Evolutionary conservation across 1,284 basidiomycete genomes (phyloP).

Genomic region (Testicularia cyperi): DNA sequence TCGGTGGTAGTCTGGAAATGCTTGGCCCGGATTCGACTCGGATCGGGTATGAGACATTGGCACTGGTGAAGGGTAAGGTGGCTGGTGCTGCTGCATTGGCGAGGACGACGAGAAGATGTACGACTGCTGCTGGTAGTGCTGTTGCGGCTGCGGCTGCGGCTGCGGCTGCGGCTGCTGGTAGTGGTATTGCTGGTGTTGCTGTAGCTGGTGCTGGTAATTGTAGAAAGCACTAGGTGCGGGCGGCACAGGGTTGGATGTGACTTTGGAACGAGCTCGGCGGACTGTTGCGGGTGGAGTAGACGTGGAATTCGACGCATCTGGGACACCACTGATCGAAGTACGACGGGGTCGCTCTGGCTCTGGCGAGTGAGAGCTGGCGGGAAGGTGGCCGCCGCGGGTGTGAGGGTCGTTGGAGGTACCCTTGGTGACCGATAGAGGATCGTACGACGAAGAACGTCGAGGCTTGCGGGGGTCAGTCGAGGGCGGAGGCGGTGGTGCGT

Average conservation of each 20-base stretch:
- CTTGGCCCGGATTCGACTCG: not conserved
- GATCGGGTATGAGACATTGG: not conserved
- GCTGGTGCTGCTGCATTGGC: slow-evolving; percentile 2
- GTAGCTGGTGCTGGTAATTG: slow-evolving; percentile 38
- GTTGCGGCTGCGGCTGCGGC: slow-evolving; percentile 16
- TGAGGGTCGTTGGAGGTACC: slow-evolving; percentile 20
- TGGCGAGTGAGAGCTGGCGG: slow-evolving; percentile 42
- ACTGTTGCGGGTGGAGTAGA: slow-evolving; percentile 12
- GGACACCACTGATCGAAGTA: slow-evolving; percentile 14
- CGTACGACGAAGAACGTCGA: slow-evolving; percentile 36
- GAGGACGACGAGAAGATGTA: not conserved
- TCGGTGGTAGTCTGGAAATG: not conserved
- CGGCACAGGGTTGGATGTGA: slow-evolving; percentile 18
- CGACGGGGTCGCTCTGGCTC: slow-evolving; percentile 23
- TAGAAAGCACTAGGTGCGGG: slow-evolving; percentile 33
- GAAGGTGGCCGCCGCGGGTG: slow-evolving; percentile 39
- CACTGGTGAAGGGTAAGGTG: not conserved
- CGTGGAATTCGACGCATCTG: slow-evolving; percentile 11
- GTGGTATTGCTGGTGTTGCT: slow-evolving; percentile 17
- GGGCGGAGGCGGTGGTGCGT: slow-evolving; percentile 46
- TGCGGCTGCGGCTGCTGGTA: slow-evolving; percentile 1
- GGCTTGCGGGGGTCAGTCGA: slow-evolving; percentile 11
- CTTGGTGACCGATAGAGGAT: slow-evolving; percentile 15
- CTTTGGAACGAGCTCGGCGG: slow-evolving; percentile 28
- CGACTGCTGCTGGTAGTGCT: slow-evolving; percentile 7